phyloP scores from a whole-genome alignment of 2,329 filamentous ascomycete genomes.

The Botrytis sinoallii region DNA sequence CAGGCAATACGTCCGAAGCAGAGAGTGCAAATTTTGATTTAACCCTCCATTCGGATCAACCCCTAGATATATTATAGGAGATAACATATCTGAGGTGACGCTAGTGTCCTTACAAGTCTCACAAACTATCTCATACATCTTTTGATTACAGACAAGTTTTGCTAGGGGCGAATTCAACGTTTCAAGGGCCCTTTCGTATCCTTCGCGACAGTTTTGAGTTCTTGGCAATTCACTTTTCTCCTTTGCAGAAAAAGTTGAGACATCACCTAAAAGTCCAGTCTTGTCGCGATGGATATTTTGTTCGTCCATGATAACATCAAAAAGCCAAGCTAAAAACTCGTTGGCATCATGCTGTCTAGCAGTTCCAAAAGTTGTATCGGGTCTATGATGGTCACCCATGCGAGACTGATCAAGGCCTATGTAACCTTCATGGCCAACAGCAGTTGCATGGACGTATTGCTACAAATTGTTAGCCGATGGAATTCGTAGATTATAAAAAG shows the following conservation, averaged over 20 bases:
- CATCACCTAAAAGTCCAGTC: background rate
- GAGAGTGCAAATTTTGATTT: background rate
- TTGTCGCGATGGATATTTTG: conserved; percentile 4
- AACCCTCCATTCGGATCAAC: background rate
- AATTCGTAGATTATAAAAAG: background rate
- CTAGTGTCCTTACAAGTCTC: background rate
- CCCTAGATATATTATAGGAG: background rate
- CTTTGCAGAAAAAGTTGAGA: background rate
- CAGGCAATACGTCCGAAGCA: background rate
- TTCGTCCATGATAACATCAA: background rate
- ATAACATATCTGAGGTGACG: background rate
- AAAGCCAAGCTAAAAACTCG: conserved; percentile 15
- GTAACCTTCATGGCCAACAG: conserved; percentile 9
- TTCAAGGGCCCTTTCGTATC: background rate
- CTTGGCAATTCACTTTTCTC: background rate
- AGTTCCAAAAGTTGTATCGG: conserved; percentile 8
- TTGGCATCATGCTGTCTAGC: conserved; percentile 14
- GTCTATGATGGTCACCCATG: background rate
- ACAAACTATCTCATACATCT: background rate
- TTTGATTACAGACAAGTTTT: background rate
- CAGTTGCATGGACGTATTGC: conserved; percentile 31
- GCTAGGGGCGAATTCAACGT: background rate
- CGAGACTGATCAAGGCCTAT: background rate
- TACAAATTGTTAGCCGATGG: conserved; percentile 20
- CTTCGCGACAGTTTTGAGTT: conserved; percentile 12